Base-by-base conservation (phyloP, 306 rosid species). In the Cucurbita pepo region DNA sequence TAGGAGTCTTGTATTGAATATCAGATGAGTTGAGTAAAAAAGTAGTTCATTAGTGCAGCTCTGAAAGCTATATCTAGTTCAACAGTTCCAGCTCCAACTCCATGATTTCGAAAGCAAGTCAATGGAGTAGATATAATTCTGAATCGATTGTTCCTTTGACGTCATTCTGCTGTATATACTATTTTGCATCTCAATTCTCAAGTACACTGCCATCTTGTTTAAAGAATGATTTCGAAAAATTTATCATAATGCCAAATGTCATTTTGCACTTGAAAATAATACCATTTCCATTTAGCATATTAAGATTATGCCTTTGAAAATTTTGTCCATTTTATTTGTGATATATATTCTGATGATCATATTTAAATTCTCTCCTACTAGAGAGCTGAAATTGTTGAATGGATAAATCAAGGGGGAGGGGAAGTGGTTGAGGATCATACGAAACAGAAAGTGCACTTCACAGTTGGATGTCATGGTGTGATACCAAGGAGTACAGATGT, bases 331-430 rank as follows among this genome's bases (percentile, higher is more conserved):
- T 50, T 67, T 50, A 30, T 69, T 69, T 30, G 7, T 69, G 59
- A 15, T 69, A 15, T 15, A 66, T 77, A 60, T 38, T 48, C 8
- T 67, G 43, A 47, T 19, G 22, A 44, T 44, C 36, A 43, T 73
- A 57, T 45, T 21, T 73, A 56, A 37, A 73, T 7, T 11, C 25
- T 61, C 41, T 61, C 15, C 70, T 78, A 56, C 69, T 79, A 91
- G 99, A 90, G 88, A 85, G 89, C 77, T 81, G 97, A 94, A 83
- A 78, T 94, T 63, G 77, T 86, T 77, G 85, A 94, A 75, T 94
- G 99, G 97, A 82, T 94, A 82, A 78, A 53, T 81, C 96, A 91
- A 85, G 97, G 96, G 67, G 88, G 87, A 79, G 97, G 99, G 70
- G 79, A 81, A 78, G 76, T 89, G 77, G 79, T 84, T 72, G 85